Evolutionary conservation across 768 basidiomycete genomes (phyloP), one percentile per base, ranked within the genome.

Genomic region (Piloderma croceum): DNA sequence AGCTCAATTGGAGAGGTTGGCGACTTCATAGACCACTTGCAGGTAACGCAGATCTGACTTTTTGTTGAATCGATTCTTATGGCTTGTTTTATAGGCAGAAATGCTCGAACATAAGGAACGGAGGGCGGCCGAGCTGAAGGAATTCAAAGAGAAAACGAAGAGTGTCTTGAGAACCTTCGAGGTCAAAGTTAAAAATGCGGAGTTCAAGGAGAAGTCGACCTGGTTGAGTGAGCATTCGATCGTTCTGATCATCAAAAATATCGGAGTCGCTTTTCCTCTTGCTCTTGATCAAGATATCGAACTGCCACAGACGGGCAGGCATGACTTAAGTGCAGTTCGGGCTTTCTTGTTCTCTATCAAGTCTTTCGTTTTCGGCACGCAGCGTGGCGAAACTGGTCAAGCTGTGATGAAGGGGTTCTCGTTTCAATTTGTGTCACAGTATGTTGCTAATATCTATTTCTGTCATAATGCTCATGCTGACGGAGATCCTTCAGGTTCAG

Each of bases 241-340:
- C 47, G 63, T 69, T 18, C 63, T 87, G 17, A 65, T 65, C 11
- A 66, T 85, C 41, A 65, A 68, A 21, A 79, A 83, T 49, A 70
- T 97, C 24, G 92, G 92, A n/a, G 76, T 91, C 3, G 93, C 90
- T 5, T 89, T 98, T 51, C 94, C 94, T 1, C 68, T 97, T 20
- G 74, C 74, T 1, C 69, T 80, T 39, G 74, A 79, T 39, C 70
- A 73, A 45, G 72, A 76, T 20, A 63, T 85, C 6, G 75, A 73
- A 39, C 50, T 78, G 24, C 70, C 73, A 21, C 66, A 54, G 11
- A 44, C 49, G 36, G 67, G 63, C 39, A 56, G 56, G 41, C 60
- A 58, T 29, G 69, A 73, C 38, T 61, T 58, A 13, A 47, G 60
- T 7, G 63, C 76, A 23, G 73, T 87, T 23, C 78, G 80, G 6